Evolutionary conservation across 169 alveolate genomes (phyloP), one percentile per base, ranked within the genome.

Genomic region (Plasmodium fragile): DNA sequence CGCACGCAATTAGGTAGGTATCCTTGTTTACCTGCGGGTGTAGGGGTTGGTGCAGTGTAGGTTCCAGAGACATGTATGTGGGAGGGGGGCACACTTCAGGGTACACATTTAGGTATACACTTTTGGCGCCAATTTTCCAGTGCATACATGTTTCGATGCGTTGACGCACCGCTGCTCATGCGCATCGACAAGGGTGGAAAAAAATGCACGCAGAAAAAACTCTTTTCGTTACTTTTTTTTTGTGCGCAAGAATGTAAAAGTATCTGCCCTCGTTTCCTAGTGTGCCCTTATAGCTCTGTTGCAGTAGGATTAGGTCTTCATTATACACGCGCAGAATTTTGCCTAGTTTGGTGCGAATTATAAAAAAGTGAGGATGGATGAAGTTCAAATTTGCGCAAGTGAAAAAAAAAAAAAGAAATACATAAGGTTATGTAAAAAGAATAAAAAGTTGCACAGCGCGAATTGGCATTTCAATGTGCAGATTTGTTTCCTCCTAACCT

Each of bases 271-370:
- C 78, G 32, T 53, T 53, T 36, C 93, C 87, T 22, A 53, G 39
- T 39, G 87, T 28, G 10, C 93, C 87, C 53, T 73, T 77, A 53
- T 87, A 87, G 11, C 49, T 77, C 80, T 87, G 93, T 87, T 55
- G 84, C 49, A 87, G 16, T 39, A 87, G 70, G 34, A 87, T 55
- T 87, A 78, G 45, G 49, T 87, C 70, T 32, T 52, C 18, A 78
- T 87, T 69, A 22, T 87, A 87, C 45, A 87, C 28, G n/a, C 87
- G 93, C 8, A 36, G 32, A 34, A 87, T 34, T 52, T 36, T 77
- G 25, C 93, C 87, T 84, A 49, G 25, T n/a, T 41, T 28, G 43
- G 22, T 8, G 30, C 13, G 34, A 7, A 41, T 34, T 80, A 7
- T 28, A 49, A 45, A 28, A 49, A 45, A 28, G 28, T 34, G 8